Evolutionary conservation across 768 basidiomycete species (phyloP).

Genomic region (Galerina sulciceps): DNA sequence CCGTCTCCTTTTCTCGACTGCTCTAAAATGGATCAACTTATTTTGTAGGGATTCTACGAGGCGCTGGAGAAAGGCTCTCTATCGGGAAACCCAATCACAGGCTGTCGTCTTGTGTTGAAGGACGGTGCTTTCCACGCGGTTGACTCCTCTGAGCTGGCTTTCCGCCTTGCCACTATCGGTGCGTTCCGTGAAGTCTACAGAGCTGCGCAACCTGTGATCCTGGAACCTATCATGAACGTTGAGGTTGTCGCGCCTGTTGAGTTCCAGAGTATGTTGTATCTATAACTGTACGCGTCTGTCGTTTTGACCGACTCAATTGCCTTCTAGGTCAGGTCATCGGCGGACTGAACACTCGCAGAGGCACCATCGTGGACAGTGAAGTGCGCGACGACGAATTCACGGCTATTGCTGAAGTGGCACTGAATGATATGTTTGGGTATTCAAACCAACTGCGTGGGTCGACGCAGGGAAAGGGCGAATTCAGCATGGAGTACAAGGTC

Average conservation of each 20-base stretch:
- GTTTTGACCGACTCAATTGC: not conserved
- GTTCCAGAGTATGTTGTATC: constrained; percentile 72
- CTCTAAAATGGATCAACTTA: not conserved
- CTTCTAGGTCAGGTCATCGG: constrained; percentile 83
- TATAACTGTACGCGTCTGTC: not conserved
- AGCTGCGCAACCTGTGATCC: constrained; percentile 75
- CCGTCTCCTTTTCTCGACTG: not conserved
- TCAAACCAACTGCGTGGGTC: constrained; percentile 90
- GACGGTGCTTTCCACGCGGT: constrained; percentile 94
- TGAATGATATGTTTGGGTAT: constrained; percentile 99
- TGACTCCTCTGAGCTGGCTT: constrained; percentile 96
- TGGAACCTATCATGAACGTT: constrained; percentile 99
- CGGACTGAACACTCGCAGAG: constrained; percentile 88
- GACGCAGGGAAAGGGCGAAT: constrained; percentile 97
- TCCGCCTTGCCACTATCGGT: constrained; percentile 87
- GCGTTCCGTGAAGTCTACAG: constrained; percentile 92
- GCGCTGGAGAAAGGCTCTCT: constrained; percentile 90
- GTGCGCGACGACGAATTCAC: constrained; percentile 98
- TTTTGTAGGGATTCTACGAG: constrained; percentile 85
- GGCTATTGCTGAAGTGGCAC: constrained; percentile 84
- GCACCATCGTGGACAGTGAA: constrained; percentile 95
- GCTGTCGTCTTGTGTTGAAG: constrained; percentile 84
- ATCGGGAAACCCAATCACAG: constrained; percentile 86
- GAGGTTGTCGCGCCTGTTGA: constrained; percentile 96
- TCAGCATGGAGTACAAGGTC: constrained; percentile 81